phyloP scores from a whole-genome alignment of 1,139 yeast genomes.

The Suhomyces bolitotheri region DNA sequence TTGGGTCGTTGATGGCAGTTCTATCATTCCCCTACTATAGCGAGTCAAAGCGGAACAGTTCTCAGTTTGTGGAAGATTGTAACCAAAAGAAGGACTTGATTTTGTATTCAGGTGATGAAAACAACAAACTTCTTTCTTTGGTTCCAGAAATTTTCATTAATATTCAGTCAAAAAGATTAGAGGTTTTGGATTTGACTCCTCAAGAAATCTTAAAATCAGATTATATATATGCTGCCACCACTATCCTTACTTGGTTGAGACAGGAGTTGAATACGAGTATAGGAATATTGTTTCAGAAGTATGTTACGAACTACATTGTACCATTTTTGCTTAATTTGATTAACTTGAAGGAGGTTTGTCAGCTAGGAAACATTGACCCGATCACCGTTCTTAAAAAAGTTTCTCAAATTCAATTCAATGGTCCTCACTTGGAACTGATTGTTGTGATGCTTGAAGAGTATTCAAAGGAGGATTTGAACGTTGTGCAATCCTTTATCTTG shows the following conservation, averaged over 20 bases:
- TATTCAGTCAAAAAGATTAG: slow-evolving; percentile 46
- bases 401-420: slow-evolving; percentile 59
- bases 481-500: slow-evolving; percentile 69
- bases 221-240: slow-evolving; percentile 50
- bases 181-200: slow-evolving; percentile 35
- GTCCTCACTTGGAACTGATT: slow-evolving; percentile 43
- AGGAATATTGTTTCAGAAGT: slow-evolving; percentile 40
- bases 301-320: slow-evolving; percentile 48
- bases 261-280: slow-evolving; percentile 45
- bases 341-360: slow-evolving; percentile 78
- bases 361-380: slow-evolving; percentile 66
- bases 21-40: slow-evolving; percentile 54
- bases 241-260: slow-evolving; percentile 44
- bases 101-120: slow-evolving; percentile 24
- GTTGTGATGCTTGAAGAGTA: slow-evolving; percentile 53
- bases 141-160: slow-evolving; percentile 41
- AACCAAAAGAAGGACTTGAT: slow-evolving; percentile 29
- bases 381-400: slow-evolving; percentile 52
- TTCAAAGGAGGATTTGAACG: slow-evolving; percentile 46
- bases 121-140: slow-evolving; percentile 21
- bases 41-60: slow-evolving; percentile 48
- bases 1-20: slow-evolving; percentile 65
- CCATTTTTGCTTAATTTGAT: slow-evolving; percentile 73
- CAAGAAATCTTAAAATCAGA: slow-evolving; percentile 49
- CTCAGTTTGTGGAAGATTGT: slow-evolving; percentile 44